A percentile compares a stretch with the other conserved stretches of the same genome.
phyloP scores from a whole-genome alignment of 768 basidiomycete species.

The Leucogyrophana mollusca region DNA sequence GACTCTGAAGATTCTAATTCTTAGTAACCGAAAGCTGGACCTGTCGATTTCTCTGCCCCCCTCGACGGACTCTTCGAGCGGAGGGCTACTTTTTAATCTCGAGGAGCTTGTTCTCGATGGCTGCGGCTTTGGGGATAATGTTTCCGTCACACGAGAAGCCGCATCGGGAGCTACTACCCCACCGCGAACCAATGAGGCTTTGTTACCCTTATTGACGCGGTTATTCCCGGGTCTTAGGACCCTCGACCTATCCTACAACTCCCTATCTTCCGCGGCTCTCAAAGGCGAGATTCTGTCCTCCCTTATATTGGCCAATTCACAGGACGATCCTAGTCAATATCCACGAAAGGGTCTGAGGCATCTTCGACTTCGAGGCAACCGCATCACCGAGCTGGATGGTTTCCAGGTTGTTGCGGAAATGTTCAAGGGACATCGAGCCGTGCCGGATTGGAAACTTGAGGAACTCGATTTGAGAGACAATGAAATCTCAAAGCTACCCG shows the following conservation, averaged over 20 bases:
- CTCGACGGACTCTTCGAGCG: constrained; percentile 23
- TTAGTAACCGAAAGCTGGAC: constrained; percentile 68
- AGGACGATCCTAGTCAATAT: constrained; percentile 1
- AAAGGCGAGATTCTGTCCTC: constrained; percentile 44
- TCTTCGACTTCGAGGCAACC: constrained; percentile 69
- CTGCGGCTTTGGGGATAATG: constrained; percentile 62
- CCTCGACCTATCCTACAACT: constrained; percentile 77
- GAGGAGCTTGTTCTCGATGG: constrained; percentile 77
- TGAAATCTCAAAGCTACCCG: constrained; percentile 65
- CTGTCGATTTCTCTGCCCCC: constrained; percentile 57
- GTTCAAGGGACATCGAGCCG: constrained; percentile 64
- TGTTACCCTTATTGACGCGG: constrained; percentile 57
- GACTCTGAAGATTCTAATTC: constrained; percentile 54
- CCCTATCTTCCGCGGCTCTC: constrained; percentile 54
- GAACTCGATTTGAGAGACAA: constrained; percentile 84
- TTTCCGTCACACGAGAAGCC: constrained; percentile 44
- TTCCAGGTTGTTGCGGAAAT: constrained; percentile 58
- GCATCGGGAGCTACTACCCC: constrained; percentile 32
- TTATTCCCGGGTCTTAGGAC: constrained; percentile 71
- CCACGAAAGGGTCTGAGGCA: constrained; percentile 58
- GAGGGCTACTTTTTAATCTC: constrained; percentile 56
- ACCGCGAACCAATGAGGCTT: constrained; percentile 48
- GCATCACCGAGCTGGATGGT: constrained; percentile 57
- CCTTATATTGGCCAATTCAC: constrained; percentile 49
- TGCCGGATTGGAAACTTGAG: constrained; percentile 73